A percentile compares a stretch with the other conserved stretches of the same genome.
Evolutionary conservation across 163 green algal genomes (phyloP).

Genomic region (Chlorella variabilis): DNA sequence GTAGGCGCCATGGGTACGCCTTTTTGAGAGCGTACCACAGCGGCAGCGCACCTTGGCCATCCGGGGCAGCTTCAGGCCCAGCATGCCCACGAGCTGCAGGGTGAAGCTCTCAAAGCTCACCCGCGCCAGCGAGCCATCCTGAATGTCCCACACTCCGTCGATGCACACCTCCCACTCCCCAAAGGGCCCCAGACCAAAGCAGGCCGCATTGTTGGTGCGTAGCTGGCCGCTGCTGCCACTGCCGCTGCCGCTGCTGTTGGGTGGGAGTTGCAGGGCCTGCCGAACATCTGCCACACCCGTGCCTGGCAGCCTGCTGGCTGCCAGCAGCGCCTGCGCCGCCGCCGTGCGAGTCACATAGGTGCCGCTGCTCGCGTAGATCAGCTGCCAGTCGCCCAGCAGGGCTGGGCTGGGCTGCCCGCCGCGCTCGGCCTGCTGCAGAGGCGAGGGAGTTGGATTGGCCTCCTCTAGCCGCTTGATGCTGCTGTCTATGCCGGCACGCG

Average conservation of each 20-base stretch:
- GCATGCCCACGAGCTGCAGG: conserved; percentile 26
- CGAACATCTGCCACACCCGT: conserved; percentile 8
- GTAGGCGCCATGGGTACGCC: neutral
- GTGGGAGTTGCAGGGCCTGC: neutral
- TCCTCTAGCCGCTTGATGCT: conserved; percentile 6
- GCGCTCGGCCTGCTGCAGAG: conserved; percentile 5
- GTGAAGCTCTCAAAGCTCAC: conserved; percentile 17
- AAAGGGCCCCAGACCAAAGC: conserved; percentile 14
- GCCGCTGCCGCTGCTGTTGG: neutral
- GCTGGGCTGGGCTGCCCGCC: neutral
- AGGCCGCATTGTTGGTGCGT: conserved; percentile 5
- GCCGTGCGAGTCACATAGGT: conserved; percentile 25
- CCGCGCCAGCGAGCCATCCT: neutral
- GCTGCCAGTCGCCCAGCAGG: conserved; percentile 17
- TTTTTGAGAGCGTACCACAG: too few species aligned
- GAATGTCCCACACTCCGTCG: conserved; percentile 3
- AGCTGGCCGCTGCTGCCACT: neutral
- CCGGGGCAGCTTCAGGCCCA: conserved; percentile 14
- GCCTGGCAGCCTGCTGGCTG: conserved; percentile 12
- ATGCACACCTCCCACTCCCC: conserved; percentile 28
- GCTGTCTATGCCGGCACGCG: neutral
- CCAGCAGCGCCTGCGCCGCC: conserved; percentile 6
- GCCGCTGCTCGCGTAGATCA: conserved; percentile 17
- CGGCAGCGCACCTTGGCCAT: conserved; percentile 32
- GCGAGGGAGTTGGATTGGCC: neutral